Base-by-base conservation (phyloP, 495 filamentous ascomycete species). In the Lophium mytilinum region DNA sequence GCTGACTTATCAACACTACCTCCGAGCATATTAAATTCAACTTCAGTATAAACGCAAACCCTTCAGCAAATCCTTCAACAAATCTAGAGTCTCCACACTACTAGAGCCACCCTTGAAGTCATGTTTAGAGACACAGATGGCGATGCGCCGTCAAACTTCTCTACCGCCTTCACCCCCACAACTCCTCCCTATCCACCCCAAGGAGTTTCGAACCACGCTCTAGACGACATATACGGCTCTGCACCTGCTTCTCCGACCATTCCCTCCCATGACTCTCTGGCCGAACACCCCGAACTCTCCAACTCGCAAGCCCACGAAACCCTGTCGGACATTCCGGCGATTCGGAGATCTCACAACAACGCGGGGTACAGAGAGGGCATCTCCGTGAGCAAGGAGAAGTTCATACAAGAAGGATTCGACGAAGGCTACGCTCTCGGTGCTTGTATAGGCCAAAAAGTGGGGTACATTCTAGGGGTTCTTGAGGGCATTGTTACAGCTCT, bases 351-450 rank as follows among this genome's bases (percentile, higher is more conserved):
- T 57, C 91, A 96, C 70, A 77, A 80, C 36, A 96, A 84, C 8
- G 82, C 86, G n/a, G 92, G 93, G 49, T 97, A 96, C 72, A 84
- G 92, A 56, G 88, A 92, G 58, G 92, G 93, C 55, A 82, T 96
- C 58, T 75, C 86, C 3, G 64, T 67, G 3, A 85, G 84, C 17
- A 96, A 96, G 69, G 72, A 75, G 12, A 61, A 75, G 48, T 80
- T 78, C 58, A 78, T 94, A 11, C 92, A 97, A 66, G 69, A 71
- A 15, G 92, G 93, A 7, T 96, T 97, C 66, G 93, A 97, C 68
- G 86, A 90, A 53, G 91, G 90, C 0, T 97, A 87, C 57, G 69
- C 76, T 1, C 75, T 96, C 1, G 93, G 92, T 35, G 90, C 88
- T 3, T 77, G 82, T 24, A 69, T 96, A 33, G 92, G 92, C 1